Evolutionary conservation across 768 basidiomycete genomes (phyloP).

Genomic region (Termitomyces sp.): DNA sequence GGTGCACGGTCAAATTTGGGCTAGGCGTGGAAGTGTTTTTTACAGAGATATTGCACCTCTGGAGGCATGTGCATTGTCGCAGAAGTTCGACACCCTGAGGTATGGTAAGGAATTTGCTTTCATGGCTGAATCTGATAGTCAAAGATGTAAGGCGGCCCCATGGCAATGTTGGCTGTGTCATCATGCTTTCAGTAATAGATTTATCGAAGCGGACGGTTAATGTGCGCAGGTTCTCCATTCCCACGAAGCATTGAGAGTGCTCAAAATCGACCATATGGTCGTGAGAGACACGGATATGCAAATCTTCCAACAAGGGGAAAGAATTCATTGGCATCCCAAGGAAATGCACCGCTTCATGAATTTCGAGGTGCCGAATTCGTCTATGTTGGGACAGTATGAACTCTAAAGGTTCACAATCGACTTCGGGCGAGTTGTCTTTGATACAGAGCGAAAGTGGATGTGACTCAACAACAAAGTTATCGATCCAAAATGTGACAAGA

Average conservation of each 20-base stretch:
- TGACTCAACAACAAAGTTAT: too few species aligned
- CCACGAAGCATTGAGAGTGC: background rate
- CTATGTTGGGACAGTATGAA: background rate
- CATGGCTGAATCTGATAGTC: background rate
- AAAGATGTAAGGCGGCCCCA: background rate
- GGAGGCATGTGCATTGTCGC: background rate
- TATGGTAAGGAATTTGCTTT: background rate
- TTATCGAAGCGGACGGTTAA: background rate
- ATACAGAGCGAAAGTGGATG: background rate
- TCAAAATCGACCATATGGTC: too few species aligned
- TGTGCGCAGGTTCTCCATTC: background rate
- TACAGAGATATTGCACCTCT: background rate
- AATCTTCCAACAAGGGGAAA: background rate
- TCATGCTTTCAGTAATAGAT: too few species aligned
- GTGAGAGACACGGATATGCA: background rate
- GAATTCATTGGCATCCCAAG: background rate
- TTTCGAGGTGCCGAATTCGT: background rate
- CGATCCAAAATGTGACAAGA: too few species aligned
- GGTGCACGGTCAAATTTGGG: background rate
- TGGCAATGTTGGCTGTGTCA: background rate
- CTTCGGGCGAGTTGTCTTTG: rapidly evolving
- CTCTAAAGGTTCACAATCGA: background rate
- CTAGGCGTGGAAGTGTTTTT: background rate
- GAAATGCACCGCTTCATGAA: background rate
- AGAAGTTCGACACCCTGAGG: background rate